Evolutionary conservation across 129 eudicot genomes (phyloP), one percentile per base, ranked within the genome.

Genomic region (sunflower (Helianthus annuus)): DNA sequence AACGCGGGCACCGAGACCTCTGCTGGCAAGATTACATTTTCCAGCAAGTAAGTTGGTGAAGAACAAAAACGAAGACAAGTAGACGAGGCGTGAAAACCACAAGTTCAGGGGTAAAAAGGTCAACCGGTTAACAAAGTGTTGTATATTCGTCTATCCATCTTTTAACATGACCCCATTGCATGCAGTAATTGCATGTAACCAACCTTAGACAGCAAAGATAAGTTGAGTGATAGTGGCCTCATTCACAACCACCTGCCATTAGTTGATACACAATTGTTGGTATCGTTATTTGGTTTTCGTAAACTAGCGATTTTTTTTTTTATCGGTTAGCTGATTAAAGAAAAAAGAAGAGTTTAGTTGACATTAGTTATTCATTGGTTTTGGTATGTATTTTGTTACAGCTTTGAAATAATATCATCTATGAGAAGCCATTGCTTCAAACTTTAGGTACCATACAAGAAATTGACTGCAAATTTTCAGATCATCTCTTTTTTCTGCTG

Each of bases 1-100:
- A 75, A 52, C 68, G 10, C 67, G 93, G 75, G 84, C 89, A 56
- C 98, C 98, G 22, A 74, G 87, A 62, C 97, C 98, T 70, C 84
- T 93, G 34, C 76, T 78, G 84, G 90, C 92, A 38, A 85, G 98
- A 83, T 74, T 90, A 82, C 98, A 93, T 57, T 80, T 83, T 64
- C 85, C 98, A 55, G 89, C 92, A 13, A 87, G 92, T 83, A 93
- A 78, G 82, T 64, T 78, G 77, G 78, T 78, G 24, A 89, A 85
- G 80, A 79, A 70, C 52, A 78, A 85, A 77, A 85, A 79, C 48
- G 80, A 83, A 39, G 80, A 48, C 69, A 81, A 81, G 80, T 51
- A 77, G 52, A 3, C 22, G 42, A 57, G 64, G 52, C 46, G 24
- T 66, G 58, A 55, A 46, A 66, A 76, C 48, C 55, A 71, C 66